Base-by-base conservation (phyloP, 2,329 filamentous ascomycete genomes). In the Alternaria burnsii region DNA sequence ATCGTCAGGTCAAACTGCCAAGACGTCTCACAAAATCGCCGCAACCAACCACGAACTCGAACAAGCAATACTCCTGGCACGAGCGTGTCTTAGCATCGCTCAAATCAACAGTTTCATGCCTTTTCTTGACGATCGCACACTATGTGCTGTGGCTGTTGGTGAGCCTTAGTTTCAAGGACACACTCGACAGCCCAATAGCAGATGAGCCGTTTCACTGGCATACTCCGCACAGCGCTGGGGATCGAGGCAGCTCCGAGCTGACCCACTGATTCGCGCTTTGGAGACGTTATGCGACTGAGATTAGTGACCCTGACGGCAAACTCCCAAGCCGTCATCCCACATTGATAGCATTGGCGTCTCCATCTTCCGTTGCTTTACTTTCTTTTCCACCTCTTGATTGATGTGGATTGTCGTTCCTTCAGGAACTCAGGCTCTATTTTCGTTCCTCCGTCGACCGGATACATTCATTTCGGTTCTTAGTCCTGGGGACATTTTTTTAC, bases 271-370 rank as follows among this genome's bases (percentile, higher is more conserved):
- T 40, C 55, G 53, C 58, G 38, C n/a, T 52, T 67, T 67, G 60
- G 71, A 72, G 71, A 73, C 71, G 60, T 55, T 65, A 55, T 60
- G 52, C 68, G 69, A 73, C 62, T 51, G 68, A 72, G 61, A 57
- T 43, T 52, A 52, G 56, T 50, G 54, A 63, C 50, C 55, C 54
- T 61, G 53, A 53, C 65, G 62, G 64, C 55, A 63, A 61, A 59
- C 38, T 55, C 48, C 63, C 62, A 59, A 57, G 58, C 60, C 62
- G 65, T 60, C 67, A 63, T 55, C 53, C 61, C 51, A 55, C 65
- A 69, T 70, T 68, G 68, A 77, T 72, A 77, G 71, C 44, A 66
- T 72, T 72, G 65, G 68, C 66, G 64, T 67, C 56, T 66, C 73
- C 70, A 64, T 68, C 62, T 63, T 67, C 61, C 50, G 56, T 52